Conservation (phyloP, 345 rosid species). For the Passiflora organensis region DNA sequence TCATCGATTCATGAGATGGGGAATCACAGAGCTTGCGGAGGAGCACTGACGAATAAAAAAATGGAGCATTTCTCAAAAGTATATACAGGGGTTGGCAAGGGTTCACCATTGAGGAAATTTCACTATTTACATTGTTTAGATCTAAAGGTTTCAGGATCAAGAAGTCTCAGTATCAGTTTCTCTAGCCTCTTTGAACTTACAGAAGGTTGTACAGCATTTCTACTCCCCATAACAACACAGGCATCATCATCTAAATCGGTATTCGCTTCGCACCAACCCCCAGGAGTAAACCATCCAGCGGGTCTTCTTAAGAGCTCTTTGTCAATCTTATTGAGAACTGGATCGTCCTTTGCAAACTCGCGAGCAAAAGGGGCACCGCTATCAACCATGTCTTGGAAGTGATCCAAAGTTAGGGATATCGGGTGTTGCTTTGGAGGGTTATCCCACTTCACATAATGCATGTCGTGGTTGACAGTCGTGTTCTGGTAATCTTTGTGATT, state of each 20-base stretch:
- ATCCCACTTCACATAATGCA: slow-evolving; percentile 78
- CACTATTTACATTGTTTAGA: slow-evolving; percentile 75
- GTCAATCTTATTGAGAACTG: slow-evolving; percentile 60
- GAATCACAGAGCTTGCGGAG: too few species aligned
- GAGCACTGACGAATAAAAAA: too few species aligned
- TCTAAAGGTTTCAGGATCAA: slow-evolving; percentile 63
- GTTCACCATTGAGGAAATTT: too few species aligned
- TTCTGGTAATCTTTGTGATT: slow-evolving; percentile 90
- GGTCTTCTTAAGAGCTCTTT: slow-evolving; percentile 45
- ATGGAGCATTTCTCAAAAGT: too few species aligned
- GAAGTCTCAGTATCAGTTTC: slow-evolving; percentile 58
- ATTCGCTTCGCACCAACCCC: slow-evolving; percentile 56
- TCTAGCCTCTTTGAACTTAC: slow-evolving; percentile 62
- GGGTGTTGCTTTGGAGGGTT: slow-evolving; percentile 69
- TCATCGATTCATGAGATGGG: too few species aligned
- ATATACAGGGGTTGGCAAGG: too few species aligned
- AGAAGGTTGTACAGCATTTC: slow-evolving; percentile 51
- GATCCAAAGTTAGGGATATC: slow-evolving; percentile 41
- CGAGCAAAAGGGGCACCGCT: slow-evolving; percentile 94
- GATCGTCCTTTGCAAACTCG: slow-evolving; percentile 51
- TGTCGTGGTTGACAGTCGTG: slow-evolving; percentile 74
- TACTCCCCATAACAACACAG: slow-evolving; percentile 45
- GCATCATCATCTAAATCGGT: slow-evolving; percentile 34
- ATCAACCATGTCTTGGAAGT: slow-evolving; percentile 63
- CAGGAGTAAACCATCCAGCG: slow-evolving; percentile 36